Evolutionary conservation across 23 red algal species (phyloP), one percentile per base, ranked within the genome.

Genomic region (Pyropia haitanensis): DNA sequence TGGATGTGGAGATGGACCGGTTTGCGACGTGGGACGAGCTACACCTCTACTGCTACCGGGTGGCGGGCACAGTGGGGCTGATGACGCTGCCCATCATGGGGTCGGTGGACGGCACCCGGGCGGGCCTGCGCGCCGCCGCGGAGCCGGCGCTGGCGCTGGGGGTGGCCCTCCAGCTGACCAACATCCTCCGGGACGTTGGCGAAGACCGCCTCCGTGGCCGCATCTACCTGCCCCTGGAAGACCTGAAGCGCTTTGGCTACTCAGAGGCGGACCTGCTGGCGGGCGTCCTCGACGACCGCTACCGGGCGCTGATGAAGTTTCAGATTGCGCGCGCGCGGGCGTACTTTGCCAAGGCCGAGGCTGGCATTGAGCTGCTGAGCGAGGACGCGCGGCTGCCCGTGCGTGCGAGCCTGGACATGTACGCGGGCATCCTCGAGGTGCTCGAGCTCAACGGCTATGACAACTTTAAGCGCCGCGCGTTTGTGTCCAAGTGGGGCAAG

Each of bases 81-180:
- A 96, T 96, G 92, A 89, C 92, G 49, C 76, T 96, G 22, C 85
- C 92, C 7, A 70, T 96, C 18, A 88, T 96, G 83, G 79, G 92
- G 18, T 76, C 78, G 18, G 51, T 65, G 19, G 56, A 83, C 23
- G 63, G 70, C 23, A 53, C 60, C 52, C 58, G 70, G 17, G 70
- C 70, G 19, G 71, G 67, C 20, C 71, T 87, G n/a, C 58, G 59
- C 25, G 92, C 71, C 51, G 92, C 92, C 18, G 76, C 59, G 9
- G 76, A 84, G 27, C 65, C 84, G 17, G 92, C 92, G 1, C 46
- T 96, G 22, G 80, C 79, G 20, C 70, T 96, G 25, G 92, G 92
- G 15, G 72, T 96, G 34, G 92, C 76, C 14, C 68, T 90, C 20
- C 92, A 96, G 64, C 60, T 96, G 31, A 96, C 92, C 16, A 96